A percentile compares a stretch with the other conserved stretches of the same genome.
These are phyloP conservation scores for Volvox carteri DNA, from an alignment of 163 green algal species.

Conservation along the genomic window DNA sequence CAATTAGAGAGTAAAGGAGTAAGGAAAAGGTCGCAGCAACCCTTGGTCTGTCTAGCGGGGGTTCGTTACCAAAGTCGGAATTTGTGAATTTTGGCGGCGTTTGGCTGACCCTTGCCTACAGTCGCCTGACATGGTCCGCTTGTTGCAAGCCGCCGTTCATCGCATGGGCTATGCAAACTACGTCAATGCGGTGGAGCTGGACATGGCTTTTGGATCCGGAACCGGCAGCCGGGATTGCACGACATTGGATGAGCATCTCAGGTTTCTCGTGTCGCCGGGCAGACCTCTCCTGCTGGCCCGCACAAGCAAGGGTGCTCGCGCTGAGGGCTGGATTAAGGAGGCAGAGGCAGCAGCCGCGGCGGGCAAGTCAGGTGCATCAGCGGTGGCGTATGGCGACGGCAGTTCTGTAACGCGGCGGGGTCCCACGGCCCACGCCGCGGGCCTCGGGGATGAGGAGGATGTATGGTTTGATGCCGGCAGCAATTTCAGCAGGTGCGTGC, in stretches of 20 bases:
- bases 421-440: background rate
- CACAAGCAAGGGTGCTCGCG: slow-evolving; percentile 36
- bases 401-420: background rate
- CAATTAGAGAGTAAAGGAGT: too few relatives aligned
- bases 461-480: slow-evolving; percentile 10
- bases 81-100: too few relatives aligned
- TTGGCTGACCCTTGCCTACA: slow-evolving; percentile 4
- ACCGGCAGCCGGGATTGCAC: background rate
- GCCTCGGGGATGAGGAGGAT: background rate
- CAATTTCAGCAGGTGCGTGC: slow-evolving; percentile 37
- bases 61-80: too few relatives aligned
- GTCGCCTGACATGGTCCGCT: background rate
- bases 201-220: slow-evolving; percentile 23
- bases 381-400: background rate
- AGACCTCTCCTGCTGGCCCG: slow-evolving; percentile 16
- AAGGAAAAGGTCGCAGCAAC: too few relatives aligned
- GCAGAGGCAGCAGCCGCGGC: slow-evolving; percentile 27
- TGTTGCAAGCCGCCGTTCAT: slow-evolving; percentile 24
- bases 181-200: slow-evolving; percentile 35
- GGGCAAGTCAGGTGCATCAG: background rate
- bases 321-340: slow-evolving; percentile 32
- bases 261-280: background rate
- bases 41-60: too few relatives aligned
- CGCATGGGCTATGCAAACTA: slow-evolving; percentile 54
- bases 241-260: slow-evolving; percentile 41